These are phyloP conservation scores for Gossypium herbaceum DNA, from an alignment of 345 rosid species.

Conservation along the genomic window DNA sequence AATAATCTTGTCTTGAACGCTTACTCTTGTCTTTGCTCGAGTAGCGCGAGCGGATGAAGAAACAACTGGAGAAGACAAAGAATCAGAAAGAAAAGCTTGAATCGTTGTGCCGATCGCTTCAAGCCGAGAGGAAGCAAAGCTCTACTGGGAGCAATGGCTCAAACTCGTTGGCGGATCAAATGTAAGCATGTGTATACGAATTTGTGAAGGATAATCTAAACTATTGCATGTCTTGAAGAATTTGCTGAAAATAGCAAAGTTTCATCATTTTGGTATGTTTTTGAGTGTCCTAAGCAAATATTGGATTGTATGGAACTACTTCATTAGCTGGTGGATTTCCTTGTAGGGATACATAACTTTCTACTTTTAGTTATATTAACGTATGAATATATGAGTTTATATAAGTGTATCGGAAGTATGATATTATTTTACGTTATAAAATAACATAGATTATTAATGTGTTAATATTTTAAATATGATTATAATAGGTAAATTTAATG, in stretches of 20 bases:
- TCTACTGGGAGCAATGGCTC: slow-evolving; percentile 25
- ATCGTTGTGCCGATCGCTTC: slow-evolving; percentile 83
- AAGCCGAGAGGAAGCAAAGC: slow-evolving; percentile 77
- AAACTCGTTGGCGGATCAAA: slow-evolving; percentile 22
- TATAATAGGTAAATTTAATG: too few relatives aligned
- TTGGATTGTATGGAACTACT: not conserved
- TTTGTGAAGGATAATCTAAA: not conserved
- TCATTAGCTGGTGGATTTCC: not conserved
- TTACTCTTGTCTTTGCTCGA: slow-evolving; percentile 8
- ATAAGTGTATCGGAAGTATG: too few relatives aligned
- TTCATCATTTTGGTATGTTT: not conserved
- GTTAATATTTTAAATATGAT: too few relatives aligned
- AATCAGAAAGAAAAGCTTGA: slow-evolving; percentile 92
- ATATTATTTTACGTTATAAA: too few relatives aligned
- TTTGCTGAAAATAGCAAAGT: not conserved
- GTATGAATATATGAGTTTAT: too few relatives aligned
- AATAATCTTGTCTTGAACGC: not conserved
- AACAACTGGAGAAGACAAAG: slow-evolving; percentile 76
- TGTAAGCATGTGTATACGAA: not conserved
- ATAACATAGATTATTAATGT: too few relatives aligned
- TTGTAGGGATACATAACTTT: not conserved
- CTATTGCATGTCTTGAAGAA: not conserved
- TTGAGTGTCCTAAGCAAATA: not conserved
- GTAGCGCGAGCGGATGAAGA: slow-evolving; percentile 78
- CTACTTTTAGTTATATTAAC: not conserved